Base-by-base conservation (phyloP, 257 asterid genomes). In the Solanum ossicruentum region DNA sequence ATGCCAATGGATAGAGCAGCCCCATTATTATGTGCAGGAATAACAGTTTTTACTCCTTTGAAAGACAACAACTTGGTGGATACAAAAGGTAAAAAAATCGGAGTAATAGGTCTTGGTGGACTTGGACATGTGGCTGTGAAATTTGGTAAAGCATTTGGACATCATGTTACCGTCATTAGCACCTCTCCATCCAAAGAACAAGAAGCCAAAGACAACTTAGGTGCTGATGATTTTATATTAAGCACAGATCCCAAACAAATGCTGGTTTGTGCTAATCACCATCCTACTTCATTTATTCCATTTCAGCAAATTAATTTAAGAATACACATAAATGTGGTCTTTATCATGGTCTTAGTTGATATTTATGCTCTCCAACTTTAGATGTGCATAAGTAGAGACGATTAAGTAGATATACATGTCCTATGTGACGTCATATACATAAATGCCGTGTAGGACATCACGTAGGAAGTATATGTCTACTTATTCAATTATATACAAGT, bases 1-100 rank as follows among this genome's bases (percentile, higher is more conserved):
- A 82, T 95, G 88, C 77, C 98, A 0, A 91, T 95, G 99, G 95
- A 93, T 26, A 98, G 95, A 11, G 97, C 97, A 12, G 98, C 99
- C 0, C 99, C 99, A 0, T 85, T 95, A 16, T 86, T 95, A 0
- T 93, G 98, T 47, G 98, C 96, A 1, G 98, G 98, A 49, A 87
- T 93, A 36, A 95, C 98, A 0, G 98, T 93, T 28, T 95, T 83
- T 81, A 5, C 89, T 86, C 98, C 98, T 0, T 65, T 93, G 91
- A 95, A 93, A 84, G 98, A 93, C 79, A 80, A 87, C 83, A 89
- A 90, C 9, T 85, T 95, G 91, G 43, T 93, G 65, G 89, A 89
- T 15, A 51, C 90, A 8, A 7, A n/a, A 7, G 92, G 90, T 71
- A 95, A 91, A 81, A 91, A 87, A 11, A 54, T 93, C 1, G 98